Percentiles rank a stretch among this genome's conserved stretches.
Evolutionary conservation across 2,329 filamentous ascomycete species (phyloP).

Genomic region (Tricladium varicosporioides): DNA sequence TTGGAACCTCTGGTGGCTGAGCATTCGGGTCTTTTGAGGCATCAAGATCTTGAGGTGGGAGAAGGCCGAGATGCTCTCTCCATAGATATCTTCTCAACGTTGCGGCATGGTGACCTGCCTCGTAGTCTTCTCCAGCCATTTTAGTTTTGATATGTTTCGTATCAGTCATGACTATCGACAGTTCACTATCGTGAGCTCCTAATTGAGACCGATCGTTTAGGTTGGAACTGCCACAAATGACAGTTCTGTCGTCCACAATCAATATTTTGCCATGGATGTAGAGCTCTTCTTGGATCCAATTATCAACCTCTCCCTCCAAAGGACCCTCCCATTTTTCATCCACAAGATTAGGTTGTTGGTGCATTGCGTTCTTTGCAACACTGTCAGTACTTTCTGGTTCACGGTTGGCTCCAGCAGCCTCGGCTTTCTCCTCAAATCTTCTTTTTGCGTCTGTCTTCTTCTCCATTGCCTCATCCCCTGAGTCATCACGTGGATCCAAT

Average conservation of each 20-base stretch:
- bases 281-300: slow-evolving; percentile 93
- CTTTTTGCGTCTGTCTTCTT: slow-evolving; percentile 47
- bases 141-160: slow-evolving; percentile 64
- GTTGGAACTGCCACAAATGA: slow-evolving; percentile 84
- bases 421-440: slow-evolving; percentile 49
- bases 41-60: slow-evolving; percentile 71
- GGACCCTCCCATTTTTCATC: slow-evolving; percentile 76
- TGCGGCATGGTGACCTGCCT: slow-evolving; percentile 77
- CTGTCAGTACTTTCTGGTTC: slow-evolving; percentile 37
- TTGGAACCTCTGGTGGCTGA: slow-evolving; percentile 67
- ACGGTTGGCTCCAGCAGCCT: slow-evolving; percentile 32
- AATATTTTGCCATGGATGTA: slow-evolving; percentile 93
- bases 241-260: slow-evolving; percentile 82
- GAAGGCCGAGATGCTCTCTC: slow-evolving; percentile 84
- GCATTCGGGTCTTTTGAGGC: slow-evolving; percentile 69
- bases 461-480: slow-evolving; percentile 38
- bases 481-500: slow-evolving; percentile 28
- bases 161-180: slow-evolving; percentile 88
- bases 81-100: slow-evolving; percentile 80
- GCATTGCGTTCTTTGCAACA: slow-evolving; percentile 81
- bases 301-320: slow-evolving; percentile 72
- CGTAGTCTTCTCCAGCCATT: slow-evolving; percentile 77
- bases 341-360: slow-evolving; percentile 58
- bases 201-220: slow-evolving; percentile 88
- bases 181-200: slow-evolving; percentile 86